Conservation (phyloP, 371 early-diverging fungal genomes). For the Mucor sp. region DNA sequence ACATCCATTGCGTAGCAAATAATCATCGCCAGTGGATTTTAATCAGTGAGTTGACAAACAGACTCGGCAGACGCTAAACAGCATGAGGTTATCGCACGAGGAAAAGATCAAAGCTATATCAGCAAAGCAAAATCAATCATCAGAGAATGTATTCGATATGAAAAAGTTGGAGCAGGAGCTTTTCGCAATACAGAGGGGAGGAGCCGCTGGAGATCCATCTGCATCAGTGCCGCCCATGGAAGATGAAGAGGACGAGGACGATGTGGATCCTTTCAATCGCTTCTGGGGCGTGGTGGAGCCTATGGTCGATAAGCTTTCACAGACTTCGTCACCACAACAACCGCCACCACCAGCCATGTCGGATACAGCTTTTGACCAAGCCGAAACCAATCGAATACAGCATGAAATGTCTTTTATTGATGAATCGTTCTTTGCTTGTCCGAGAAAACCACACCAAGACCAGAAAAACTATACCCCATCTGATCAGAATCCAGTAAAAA, state of each 20-base stretch:
- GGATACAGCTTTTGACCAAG: constrained; percentile 13
- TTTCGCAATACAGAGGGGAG: constrained; percentile 1
- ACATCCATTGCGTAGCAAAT: background rate
- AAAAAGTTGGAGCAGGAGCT: constrained; percentile 9
- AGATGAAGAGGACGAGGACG: constrained; percentile 32
- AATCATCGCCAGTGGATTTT: background rate
- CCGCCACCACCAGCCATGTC: constrained; percentile 5
- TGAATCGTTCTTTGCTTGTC: constrained; percentile 57
- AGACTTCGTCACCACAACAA: constrained; percentile 42
- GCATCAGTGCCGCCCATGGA: constrained; percentile 20
- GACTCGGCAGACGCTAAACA: background rate
- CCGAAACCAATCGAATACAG: constrained; percentile 17
- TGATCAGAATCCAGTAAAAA: background rate
- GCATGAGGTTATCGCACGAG: background rate
- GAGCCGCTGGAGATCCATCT: constrained; percentile 34
- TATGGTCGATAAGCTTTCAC: constrained; percentile 71
- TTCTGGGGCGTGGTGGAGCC: constrained; percentile 82
- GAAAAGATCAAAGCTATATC: background rate
- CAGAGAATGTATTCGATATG: constrained; percentile 8
- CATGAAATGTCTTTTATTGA: constrained; percentile 38
- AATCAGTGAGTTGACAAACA: background rate
- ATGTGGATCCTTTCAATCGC: constrained; percentile 79
- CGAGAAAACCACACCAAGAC: background rate
- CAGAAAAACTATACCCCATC: background rate
- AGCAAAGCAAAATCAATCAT: background rate